Percentiles rank a stretch among this genome's conserved stretches.
phyloP scores from a whole-genome alignment of 768 basidiomycete genomes.

The Steccherinum ochraceum region DNA sequence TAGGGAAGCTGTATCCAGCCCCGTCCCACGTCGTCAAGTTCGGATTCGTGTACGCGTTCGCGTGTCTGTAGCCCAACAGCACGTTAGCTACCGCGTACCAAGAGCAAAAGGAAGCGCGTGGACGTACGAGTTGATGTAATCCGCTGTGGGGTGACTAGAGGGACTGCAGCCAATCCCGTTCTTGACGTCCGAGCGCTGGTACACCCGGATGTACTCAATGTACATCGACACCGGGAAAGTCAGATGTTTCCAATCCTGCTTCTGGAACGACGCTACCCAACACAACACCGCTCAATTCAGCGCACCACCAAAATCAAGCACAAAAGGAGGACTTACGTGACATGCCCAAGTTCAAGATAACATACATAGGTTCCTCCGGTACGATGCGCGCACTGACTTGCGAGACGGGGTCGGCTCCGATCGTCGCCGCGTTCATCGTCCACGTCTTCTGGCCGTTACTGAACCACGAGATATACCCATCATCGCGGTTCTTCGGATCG shows the following conservation, averaged over 20 bases:
- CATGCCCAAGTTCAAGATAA: conserved; percentile 84
- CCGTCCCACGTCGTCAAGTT: conserved; percentile 83
- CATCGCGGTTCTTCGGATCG: conserved; percentile 52
- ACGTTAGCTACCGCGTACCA: conserved; percentile 1
- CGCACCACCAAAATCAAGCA: not conserved
- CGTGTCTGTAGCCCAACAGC: conserved; percentile 24
- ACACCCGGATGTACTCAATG: conserved; percentile 87
- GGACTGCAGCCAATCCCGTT: conserved; percentile 78
- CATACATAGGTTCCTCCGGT: conserved; percentile 90
- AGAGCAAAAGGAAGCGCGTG: not conserved
- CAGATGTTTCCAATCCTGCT: conserved; percentile 63
- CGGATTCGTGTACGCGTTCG: conserved; percentile 65
- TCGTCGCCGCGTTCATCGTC: conserved; percentile 57
- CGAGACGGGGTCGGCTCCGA: conserved; percentile 58
- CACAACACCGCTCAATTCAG: not conserved
- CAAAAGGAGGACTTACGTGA: conserved; percentile 51
- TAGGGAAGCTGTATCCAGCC: conserved; percentile 71
- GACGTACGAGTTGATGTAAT: conserved; percentile 66
- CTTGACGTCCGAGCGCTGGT: conserved; percentile 69
- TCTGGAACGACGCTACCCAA: conserved; percentile 56
- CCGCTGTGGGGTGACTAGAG: conserved; percentile 62
- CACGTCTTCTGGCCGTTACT: conserved; percentile 62
- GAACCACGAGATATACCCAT: conserved; percentile 86
- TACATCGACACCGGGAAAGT: conserved; percentile 76
- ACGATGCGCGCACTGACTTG: conserved; percentile 61